Conservation (phyloP, 257 asterid genomes). For the Salvia rosmarinus region DNA sequence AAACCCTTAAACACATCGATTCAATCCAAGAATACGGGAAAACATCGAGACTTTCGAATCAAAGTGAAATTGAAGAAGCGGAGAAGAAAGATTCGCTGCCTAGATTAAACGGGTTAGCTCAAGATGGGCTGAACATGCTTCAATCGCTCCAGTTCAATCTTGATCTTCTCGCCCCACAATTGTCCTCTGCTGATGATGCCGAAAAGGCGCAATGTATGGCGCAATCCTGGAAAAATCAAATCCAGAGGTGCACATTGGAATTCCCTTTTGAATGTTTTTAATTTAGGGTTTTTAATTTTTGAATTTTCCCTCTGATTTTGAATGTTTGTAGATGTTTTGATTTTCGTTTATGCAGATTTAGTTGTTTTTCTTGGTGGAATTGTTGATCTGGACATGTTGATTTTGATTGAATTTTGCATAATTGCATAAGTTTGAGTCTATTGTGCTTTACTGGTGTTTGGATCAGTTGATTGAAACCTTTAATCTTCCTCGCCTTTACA, state of each 20-base stretch:
- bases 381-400: neutral
- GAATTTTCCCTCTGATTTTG: neutral
- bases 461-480: neutral
- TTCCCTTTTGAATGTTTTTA: neutral
- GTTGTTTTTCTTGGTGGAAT: constrained; percentile 2
- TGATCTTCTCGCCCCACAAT: constrained; percentile 90
- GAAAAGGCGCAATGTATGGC: constrained; percentile 70
- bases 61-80: constrained; percentile 34
- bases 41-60: constrained; percentile 43
- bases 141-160: constrained; percentile 81
- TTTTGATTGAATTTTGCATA: constrained; percentile 15
- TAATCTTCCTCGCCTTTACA: neutral
- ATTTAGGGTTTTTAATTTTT: neutral
- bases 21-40: constrained; percentile 74
- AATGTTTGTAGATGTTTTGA: neutral
- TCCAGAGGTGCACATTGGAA: constrained; percentile 56
- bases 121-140: constrained; percentile 71
- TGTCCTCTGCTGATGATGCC: constrained; percentile 64
- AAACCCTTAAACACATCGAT: constrained; percentile 50
- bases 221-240: constrained; percentile 64
- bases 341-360: neutral
- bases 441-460: neutral
- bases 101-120: constrained; percentile 87
- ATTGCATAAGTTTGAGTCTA: neutral
- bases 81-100: constrained; percentile 70